phyloP scores from a whole-genome alignment of 2,329 filamentous ascomycete genomes.

The Aspergillus fumigatiaffinis region DNA sequence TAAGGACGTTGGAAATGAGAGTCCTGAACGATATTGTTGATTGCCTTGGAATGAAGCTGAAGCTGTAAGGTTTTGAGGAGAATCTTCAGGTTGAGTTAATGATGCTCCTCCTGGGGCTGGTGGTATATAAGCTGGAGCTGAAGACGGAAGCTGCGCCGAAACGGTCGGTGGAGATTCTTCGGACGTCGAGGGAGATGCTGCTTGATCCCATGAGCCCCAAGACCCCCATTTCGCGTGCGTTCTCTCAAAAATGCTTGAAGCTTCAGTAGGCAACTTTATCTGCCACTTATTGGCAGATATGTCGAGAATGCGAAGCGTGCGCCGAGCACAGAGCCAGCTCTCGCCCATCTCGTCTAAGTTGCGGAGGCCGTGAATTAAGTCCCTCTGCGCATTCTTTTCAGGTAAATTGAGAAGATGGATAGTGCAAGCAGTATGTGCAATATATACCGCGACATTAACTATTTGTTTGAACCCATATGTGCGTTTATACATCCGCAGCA shows the following conservation, averaged over 20 bases:
- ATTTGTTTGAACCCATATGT: conserved; percentile 88
- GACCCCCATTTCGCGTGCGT: conserved; percentile 76
- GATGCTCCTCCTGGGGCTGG: conserved; percentile 7
- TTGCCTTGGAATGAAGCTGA: conserved; percentile 11
- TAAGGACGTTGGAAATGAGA: conserved; percentile 15
- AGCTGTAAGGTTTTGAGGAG: conserved; percentile 7
- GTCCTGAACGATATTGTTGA: conserved; percentile 15
- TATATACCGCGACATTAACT: conserved; percentile 94
- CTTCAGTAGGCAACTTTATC: conserved; percentile 81
- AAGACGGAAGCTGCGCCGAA: conserved; percentile 12
- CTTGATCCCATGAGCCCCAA: conserved; percentile 51
- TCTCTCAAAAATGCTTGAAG: conserved; percentile 67
- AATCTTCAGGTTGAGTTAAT: conserved; percentile 6
- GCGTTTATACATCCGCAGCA: conserved; percentile 92
- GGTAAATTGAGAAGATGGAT: conserved; percentile 91
- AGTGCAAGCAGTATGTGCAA: conserved; percentile 88
- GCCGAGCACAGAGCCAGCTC: conserved; percentile 84
- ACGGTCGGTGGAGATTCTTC: conserved; percentile 21
- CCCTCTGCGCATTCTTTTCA: conserved; percentile 82
- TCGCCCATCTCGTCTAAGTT: conserved; percentile 95
- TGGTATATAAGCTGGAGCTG: conserved; percentile 16
- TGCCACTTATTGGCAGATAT: conserved; percentile 86
- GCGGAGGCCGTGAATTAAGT: conserved; percentile 85
- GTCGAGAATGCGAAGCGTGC: conserved; percentile 79
- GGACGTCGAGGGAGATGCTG: conserved; percentile 28